A percentile compares a stretch with the other conserved stretches of the same genome.
Evolutionary conservation across 768 basidiomycete genomes (phyloP).

Genomic region (Dentipellis fragilis): DNA sequence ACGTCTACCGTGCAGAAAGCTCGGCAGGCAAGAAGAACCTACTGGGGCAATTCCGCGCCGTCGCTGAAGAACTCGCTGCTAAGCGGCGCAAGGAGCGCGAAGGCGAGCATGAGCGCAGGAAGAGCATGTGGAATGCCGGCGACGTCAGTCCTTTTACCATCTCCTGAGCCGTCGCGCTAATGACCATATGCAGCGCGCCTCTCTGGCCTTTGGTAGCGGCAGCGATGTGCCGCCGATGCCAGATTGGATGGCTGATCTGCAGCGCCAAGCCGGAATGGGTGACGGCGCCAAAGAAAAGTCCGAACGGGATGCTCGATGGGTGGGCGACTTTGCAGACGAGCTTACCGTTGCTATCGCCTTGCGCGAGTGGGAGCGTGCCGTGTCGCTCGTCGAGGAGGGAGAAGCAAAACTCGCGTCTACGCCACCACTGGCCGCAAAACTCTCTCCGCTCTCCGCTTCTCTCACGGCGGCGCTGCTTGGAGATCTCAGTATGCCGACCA

Average conservation of each 20-base stretch:
- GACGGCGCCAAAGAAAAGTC: conserved; percentile 58
- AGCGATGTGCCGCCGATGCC: conserved; percentile 48
- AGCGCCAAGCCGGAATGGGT: conserved; percentile 43
- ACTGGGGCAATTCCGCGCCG: conserved; percentile 78
- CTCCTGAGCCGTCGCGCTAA: background rate
- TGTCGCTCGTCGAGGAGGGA: conserved; percentile 75
- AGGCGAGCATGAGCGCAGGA: conserved; percentile 83
- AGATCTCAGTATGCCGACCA: conserved; percentile 63
- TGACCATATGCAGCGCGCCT: conserved; percentile 19
- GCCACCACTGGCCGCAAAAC: conserved; percentile 45
- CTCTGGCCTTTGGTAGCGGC: conserved; percentile 18
- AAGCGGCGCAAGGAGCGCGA: conserved; percentile 90
- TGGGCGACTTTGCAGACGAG: conserved; percentile 86
- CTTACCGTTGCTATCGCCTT: conserved; percentile 86
- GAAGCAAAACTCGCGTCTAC: conserved; percentile 49
- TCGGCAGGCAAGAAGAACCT: conserved; percentile 79
- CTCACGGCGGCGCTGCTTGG: conserved; percentile 62
- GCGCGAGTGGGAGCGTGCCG: conserved; percentile 81
- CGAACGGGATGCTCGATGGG: conserved; percentile 78
- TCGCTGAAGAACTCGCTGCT: conserved; percentile 83
- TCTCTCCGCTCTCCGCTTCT: conserved; percentile 55
- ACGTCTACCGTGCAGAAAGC: conserved; percentile 84
- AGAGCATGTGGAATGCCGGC: conserved; percentile 52
- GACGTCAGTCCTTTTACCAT: conserved; percentile 25
- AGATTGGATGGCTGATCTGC: conserved; percentile 69